Evolutionary conservation across 495 filamentous ascomycete species (phyloP).

Genomic region (Penicillium simplicissimum): DNA sequence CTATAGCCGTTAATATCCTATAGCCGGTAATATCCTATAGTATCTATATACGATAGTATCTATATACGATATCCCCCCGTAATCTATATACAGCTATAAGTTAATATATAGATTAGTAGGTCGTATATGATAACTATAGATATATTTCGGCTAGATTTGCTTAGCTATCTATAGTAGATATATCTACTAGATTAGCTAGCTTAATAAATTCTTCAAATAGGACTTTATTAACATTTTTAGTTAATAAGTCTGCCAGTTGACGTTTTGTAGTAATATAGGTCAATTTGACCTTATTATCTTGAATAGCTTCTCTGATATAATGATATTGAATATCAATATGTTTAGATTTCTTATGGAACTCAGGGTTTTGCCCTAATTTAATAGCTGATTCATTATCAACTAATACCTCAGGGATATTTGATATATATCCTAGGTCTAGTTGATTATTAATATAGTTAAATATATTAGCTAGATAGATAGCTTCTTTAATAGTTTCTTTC

Average conservation of each 20-base stretch:
- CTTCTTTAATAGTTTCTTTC: slow-evolving; percentile 24
- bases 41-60: background rate
- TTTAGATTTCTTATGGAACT: background rate
- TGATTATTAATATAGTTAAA: slow-evolving; percentile 15
- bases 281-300: background rate
- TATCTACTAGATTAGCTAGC: background rate
- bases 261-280: background rate
- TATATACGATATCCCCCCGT: background rate
- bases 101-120: background rate
- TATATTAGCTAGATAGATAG: slow-evolving; percentile 19
- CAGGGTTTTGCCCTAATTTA: background rate
- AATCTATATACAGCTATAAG: background rate
- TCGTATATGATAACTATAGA: background rate
- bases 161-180: background rate
- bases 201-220: background rate
- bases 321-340: background rate
- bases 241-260: background rate
- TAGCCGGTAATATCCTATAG: no score
- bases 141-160: background rate
- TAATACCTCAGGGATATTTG: background rate
- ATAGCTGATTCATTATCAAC: background rate
- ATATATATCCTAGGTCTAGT: background rate
- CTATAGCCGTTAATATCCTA: no score
- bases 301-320: background rate
- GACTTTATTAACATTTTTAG: background rate